Evolutionary conservation across 1,284 basidiomycete species (phyloP), one percentile per base, ranked within the genome.

Genomic region (Schizophyllum amplum): DNA sequence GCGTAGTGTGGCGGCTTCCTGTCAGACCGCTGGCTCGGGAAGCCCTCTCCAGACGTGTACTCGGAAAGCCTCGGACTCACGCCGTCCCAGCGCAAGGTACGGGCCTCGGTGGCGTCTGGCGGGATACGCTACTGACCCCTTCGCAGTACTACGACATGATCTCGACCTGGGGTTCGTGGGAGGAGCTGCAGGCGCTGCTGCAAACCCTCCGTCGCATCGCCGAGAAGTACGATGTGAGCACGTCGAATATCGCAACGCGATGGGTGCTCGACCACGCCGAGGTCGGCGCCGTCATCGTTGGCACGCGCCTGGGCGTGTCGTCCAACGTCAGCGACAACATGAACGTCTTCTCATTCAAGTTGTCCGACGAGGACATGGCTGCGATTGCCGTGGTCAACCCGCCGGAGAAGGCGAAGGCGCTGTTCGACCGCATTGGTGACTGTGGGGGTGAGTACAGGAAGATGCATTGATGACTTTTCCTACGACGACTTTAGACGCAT

Each of bases 91-190:
- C 76, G 89, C 63, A 92, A 92, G 81, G 89, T 82, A 62, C 64
- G 73, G 57, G 22, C 24, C 48, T n/a, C 20, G 48, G 9, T 9
- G 48, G 48, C 48, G 20, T 11, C 48, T 21, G 13, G 9, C 11
- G 22, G 20, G 15, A 13, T 24, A 20, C 22, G 48, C 13, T 49
- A 24, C 51, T 56, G 48, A 55, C 42, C 51, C 46, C 62, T 42
- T n/a, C 22, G 54, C 64, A 92, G 89, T 92, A 92, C 68, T 81
- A 90, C 49, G 89, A 92, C 63, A 82, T 90, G 75, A 91, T 92
- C 62, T 65, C 86, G 56, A 86, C 80, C 0, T 92, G 89, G 90
- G 90, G 88, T 1, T 75, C 71, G 55, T 92, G 89, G 90, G 62
- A 74, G 11, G 78, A 90, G 42, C 90, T 92, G 68, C 89, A 92